Evolutionary conservation across 768 basidiomycete species (phyloP).

Genomic region (Rhizopogon sp.): DNA sequence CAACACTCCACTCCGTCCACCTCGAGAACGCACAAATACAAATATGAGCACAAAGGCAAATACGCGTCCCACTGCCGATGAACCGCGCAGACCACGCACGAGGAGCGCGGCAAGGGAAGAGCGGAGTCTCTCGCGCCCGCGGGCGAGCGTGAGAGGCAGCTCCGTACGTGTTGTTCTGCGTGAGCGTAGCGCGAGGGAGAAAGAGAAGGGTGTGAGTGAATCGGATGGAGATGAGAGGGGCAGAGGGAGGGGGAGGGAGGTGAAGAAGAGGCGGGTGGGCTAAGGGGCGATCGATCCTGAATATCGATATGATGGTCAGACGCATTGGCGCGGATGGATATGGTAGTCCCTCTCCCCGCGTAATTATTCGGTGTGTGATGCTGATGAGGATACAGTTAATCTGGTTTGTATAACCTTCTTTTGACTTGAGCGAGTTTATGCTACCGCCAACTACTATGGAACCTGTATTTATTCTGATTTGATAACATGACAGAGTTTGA

Average conservation of each 20-base stretch:
- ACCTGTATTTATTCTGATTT: not conserved
- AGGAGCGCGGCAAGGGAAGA: not conserved
- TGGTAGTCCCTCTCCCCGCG: not conserved
- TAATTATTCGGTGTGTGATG: not conserved
- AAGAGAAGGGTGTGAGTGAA: conserved; percentile 3
- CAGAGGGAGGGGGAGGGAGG: conserved; percentile 13
- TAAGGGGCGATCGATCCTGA: not conserved
- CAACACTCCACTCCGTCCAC: conserved; percentile 1
- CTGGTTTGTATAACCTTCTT: not conserved
- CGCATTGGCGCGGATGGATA: not conserved
- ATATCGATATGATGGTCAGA: too few relatives aligned
- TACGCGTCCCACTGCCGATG: too few relatives aligned
- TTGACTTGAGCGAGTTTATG: not conserved
- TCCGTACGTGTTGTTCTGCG: not conserved
- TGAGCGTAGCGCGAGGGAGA: conserved; percentile 8
- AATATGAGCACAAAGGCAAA: too few relatives aligned
- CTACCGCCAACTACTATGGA: not conserved
- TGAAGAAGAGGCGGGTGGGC: conserved; percentile 25
- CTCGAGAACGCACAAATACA: too few relatives aligned
- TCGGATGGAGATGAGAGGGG: conserved; percentile 7
- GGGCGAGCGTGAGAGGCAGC: not conserved
- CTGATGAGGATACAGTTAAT: not conserved
- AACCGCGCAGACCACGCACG: too few relatives aligned
- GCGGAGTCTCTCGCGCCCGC: not conserved
- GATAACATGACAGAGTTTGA: not conserved